These are phyloP conservation scores for Veloboletus limbatus DNA, from an alignment of 1,284 basidiomycete species.

Conservation along the genomic window DNA sequence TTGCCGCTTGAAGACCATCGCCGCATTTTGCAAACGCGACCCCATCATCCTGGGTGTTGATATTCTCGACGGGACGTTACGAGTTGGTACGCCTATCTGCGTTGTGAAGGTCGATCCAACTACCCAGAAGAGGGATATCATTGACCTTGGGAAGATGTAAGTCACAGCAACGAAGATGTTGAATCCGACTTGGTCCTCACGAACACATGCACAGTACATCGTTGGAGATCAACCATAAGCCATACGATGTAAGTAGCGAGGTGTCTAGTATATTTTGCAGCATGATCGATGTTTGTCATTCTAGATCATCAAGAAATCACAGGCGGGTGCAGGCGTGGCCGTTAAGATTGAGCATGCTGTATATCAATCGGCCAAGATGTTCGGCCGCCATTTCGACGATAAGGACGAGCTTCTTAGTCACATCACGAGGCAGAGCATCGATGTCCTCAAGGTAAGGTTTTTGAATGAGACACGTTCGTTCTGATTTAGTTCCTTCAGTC, in stretches of 20 bases:
- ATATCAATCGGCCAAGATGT: conserved; percentile 94
- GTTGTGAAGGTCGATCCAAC: conserved; percentile 87
- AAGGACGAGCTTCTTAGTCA: conserved; percentile 93
- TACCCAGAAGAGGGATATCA: conserved; percentile 89
- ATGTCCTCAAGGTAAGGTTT: conserved; percentile 78
- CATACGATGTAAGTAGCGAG: conserved; percentile 56
- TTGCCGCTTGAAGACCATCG: conserved; percentile 89
- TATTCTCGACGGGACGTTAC: conserved; percentile 89
- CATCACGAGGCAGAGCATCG: conserved; percentile 90
- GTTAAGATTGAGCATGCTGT: conserved; percentile 98
- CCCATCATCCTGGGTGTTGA: conserved; percentile 98
- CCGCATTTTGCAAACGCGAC: conserved; percentile 94
- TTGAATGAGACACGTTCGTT: conserved; percentile 1
- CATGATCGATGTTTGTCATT: conserved; percentile 17
- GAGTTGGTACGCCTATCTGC: conserved; percentile 95
- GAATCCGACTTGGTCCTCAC: conserved; percentile 9
- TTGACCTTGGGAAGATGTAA: conserved; percentile 92
- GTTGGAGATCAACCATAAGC: conserved; percentile 92
- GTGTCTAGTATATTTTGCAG: background rate
- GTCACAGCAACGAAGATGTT: conserved; percentile 29
- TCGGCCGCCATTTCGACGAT: conserved; percentile 93
- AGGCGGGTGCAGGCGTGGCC: conserved; percentile 94
- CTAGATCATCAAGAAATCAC: conserved; percentile 87
- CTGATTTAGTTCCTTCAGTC: conserved; percentile 42
- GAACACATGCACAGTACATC: conserved; percentile 64